A percentile compares a stretch with the other conserved stretches of the same genome.
Evolutionary conservation across 2,329 filamentous ascomycete species (phyloP).

Genomic region (Fusarium agapanthi): DNA sequence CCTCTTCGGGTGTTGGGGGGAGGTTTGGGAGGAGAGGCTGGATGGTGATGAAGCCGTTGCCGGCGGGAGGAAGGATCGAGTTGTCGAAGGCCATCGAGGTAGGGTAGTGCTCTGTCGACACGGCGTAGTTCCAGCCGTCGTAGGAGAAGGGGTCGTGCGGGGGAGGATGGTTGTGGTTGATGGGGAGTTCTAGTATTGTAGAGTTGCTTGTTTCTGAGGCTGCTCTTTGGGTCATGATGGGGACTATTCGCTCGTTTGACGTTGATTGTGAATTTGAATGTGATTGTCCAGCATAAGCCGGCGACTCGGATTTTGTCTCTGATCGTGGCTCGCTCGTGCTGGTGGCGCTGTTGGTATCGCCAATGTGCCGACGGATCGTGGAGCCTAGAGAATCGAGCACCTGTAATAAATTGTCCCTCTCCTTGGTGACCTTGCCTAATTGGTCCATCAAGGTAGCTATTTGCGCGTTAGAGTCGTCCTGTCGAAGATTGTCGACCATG

Average conservation of each 20-base stretch:
- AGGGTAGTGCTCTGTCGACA: background rate
- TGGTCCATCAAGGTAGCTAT: slow-evolving; percentile 40
- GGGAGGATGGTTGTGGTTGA: background rate
- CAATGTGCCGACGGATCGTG: slow-evolving; percentile 30
- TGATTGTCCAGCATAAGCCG: background rate
- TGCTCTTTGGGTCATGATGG: background rate
- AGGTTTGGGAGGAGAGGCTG: background rate
- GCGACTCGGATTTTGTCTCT: background rate
- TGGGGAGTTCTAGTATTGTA: slow-evolving; percentile 5
- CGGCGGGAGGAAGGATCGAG: slow-evolving; percentile 1
- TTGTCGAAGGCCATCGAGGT: slow-evolving; percentile 11
- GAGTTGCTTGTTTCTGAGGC: slow-evolving; percentile 14
- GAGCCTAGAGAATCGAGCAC: slow-evolving; percentile 22
- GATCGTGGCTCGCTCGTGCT: background rate
- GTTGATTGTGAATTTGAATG: background rate
- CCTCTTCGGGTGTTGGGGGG: background rate
- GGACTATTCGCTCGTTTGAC: background rate
- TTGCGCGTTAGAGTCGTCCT: slow-evolving; percentile 39
- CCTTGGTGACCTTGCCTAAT: slow-evolving; percentile 37
- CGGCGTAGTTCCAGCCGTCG: slow-evolving; percentile 9
- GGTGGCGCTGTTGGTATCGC: background rate
- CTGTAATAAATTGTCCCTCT: slow-evolving; percentile 34
- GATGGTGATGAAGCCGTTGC: background rate
- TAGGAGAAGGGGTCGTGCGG: background rate
- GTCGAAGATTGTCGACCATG: slow-evolving; percentile 39